Evolutionary conservation across 106 monocot species (phyloP), one percentile per base, ranked within the genome.

Genomic region (Dendrobium huoshanense): DNA sequence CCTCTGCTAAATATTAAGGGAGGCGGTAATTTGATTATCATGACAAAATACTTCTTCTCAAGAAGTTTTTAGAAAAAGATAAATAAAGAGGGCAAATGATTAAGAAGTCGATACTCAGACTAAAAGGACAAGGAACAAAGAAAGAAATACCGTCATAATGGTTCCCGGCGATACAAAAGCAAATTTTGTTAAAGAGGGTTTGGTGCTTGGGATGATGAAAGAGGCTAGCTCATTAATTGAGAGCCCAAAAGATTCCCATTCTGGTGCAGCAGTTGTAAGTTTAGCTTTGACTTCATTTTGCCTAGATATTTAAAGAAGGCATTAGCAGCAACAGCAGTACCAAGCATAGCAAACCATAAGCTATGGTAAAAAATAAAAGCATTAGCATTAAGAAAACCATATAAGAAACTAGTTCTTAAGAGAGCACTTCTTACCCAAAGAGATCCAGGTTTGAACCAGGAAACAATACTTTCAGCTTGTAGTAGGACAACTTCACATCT

Each of bases 401-500:
- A n/a, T 74, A 47, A 78, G 29, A 81, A 27, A 55, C 11, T 64
- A 49, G 48, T 18, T 37, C 25, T 55, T 72, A 25, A 72, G 49
- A 27, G 56, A 67, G 41, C 3, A n/a, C 72, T 37, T 40, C 89
- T 89, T 84, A 96, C 95, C 91, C 87, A 58, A 87, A 82, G 51
- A 90, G 75, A 61, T 87, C 80, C 41, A 95, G 15, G 61, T 90
- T 90, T 29, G 87, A 84, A 84, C 81, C 65, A 58, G 95, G 87
- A 75, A 92, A 81, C 54, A 92, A 61, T 27, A 90, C 95, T 83
- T 95, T 95, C 82, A 95, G 76, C 83, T 95, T 95, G 73, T 92
- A 90, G 67, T 80, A 95, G 9, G 87, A 77, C 45, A 86, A 8
- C 59, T 89, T 87, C 73, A 84, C 86, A 73, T 92, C 87, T 77